A percentile compares a stretch with the other conserved stretches of the same genome.
phyloP scores from a whole-genome alignment of 495 filamentous ascomycete species.

The Penicillium psychrofluorescens region DNA sequence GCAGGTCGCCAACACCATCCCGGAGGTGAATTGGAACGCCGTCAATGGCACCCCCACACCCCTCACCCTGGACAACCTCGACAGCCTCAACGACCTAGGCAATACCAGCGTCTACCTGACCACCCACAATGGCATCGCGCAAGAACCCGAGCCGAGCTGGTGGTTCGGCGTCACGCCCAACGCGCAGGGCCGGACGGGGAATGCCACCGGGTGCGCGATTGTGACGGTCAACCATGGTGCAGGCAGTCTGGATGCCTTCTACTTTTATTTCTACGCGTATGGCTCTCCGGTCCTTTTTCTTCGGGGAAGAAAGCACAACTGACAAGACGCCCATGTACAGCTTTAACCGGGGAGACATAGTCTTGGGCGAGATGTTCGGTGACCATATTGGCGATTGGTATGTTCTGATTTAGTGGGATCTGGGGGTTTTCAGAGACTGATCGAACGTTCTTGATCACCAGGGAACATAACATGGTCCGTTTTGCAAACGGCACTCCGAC shows the following conservation, averaged over 20 bases:
- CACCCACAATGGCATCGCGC: slow-evolving; percentile 47
- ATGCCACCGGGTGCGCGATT: slow-evolving; percentile 40
- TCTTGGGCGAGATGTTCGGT: slow-evolving; percentile 46
- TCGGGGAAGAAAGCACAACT: background rate
- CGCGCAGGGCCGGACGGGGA: slow-evolving; percentile 36
- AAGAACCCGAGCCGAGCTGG: slow-evolving; percentile 44
- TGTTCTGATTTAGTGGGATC: background rate
- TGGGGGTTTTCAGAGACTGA: too few species aligned
- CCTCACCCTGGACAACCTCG: slow-evolving; percentile 49
- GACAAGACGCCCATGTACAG: slow-evolving; percentile 11
- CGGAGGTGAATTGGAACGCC: slow-evolving; percentile 43
- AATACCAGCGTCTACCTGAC: slow-evolving; percentile 51
- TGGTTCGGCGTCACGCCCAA: slow-evolving; percentile 43
- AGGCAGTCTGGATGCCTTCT: slow-evolving; percentile 55
- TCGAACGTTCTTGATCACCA: background rate
- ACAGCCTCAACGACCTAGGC: slow-evolving; percentile 41
- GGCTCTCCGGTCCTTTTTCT: too few species aligned
- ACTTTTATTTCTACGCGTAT: slow-evolving; percentile 62
- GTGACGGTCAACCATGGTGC: slow-evolving; percentile 50
- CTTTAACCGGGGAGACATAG: slow-evolving; percentile 44
- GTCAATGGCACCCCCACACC: slow-evolving; percentile 34
- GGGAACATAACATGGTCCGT: slow-evolving; percentile 64
- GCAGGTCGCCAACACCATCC: slow-evolving; percentile 48
- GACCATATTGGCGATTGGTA: slow-evolving; percentile 61
- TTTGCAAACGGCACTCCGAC: slow-evolving; percentile 51